Base-by-base conservation (phyloP, 306 rosid species). In the Castanea mollissima region DNA sequence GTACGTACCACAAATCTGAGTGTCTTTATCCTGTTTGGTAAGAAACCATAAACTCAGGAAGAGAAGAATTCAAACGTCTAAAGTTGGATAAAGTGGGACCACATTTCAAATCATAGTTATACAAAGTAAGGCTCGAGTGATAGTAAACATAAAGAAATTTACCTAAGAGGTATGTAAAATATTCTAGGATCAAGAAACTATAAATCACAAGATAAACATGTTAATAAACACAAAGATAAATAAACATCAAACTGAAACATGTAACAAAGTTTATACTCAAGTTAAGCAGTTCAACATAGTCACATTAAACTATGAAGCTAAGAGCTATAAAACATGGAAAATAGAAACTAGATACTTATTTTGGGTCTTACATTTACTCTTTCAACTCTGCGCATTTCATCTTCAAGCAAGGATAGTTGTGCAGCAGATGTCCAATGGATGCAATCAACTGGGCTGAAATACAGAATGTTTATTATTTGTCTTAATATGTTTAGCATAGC, bases 341-440 rank as follows among this genome's bases (percentile, higher is more conserved):
- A 74, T 64, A 67, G 16, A 74, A 14, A 80, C 18, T 27, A 6
- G 31, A 76, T 9, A 38, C 10, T 51, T 10, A 82, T 65, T 76
- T 16, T 38, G 44, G 80, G 74, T 5, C 97, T 85, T 88, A 91
- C 99, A 79, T 95, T 95, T 76, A 95, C 96, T 93, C 98, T 89
- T 91, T 95, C 99, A 7, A 93, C 91, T 19, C 97, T 86, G 54
- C 98, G 96, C 98, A 95, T 93, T 83, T 95, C 99, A 29, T 95
- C 98, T 85, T 95, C 99, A 11, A 95, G 97, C 88, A 95, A 84
- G 21, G 98, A 95, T 71, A 95, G 77, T 69, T 95, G 97, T 32
- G 98, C 92, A 67, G 99, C 97, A 76, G 99, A 93, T 84, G 98
- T 93, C 99, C 99, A 95, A 76, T 95, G 98, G 85, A 95, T 95